Evolutionary conservation across 2,329 filamentous ascomycete species (phyloP), one percentile per base, ranked within the genome.

Genomic region (Rugonectria rugulosa): DNA sequence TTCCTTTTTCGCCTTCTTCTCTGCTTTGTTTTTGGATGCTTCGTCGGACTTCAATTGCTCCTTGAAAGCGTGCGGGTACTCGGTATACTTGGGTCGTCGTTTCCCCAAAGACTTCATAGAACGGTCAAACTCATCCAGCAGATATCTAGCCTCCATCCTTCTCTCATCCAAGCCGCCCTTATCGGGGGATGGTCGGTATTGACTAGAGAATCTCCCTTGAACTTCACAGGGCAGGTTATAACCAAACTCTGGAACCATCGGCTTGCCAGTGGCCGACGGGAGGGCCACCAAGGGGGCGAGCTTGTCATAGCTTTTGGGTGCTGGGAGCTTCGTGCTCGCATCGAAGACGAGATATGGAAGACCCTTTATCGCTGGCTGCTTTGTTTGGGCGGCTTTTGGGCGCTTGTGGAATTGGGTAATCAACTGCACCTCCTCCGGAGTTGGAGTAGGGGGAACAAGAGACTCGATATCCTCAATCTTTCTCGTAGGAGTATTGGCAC

Each of bases 1-100:
- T 36, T 77, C 73, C 56, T 76, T 78, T 51, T 75, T 75, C n/a
- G 75, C 76, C 56, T 74, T 78, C 55, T 77, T 76, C 54, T 77
- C 77, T 2, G 75, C 75, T 59, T 80, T 80, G 59, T 78, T 78
- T 55, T 75, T 79, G 2, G 70, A 69, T 6, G 76, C 75, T 53
- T 79, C 77, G 31, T 79, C 77, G 5, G 77, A 73, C 50, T 78
- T 78, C 11, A 79, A 70, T 57, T 79, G 77, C 54, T 79, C 77
- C 53, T 79, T 78, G 53, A 79, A 77, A 11, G 75, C 72, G 64
- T 78, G 75, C 19, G 77, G 77, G 61, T 79, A 79, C 49, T 79
- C 77, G 4, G 77, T 77, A 52, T 79, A 79, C 53, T 79, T 79
- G 2, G 77, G 77, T 17, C 76, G 72, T 19, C 75, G 71, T 60